Evolutionary conservation across 2,329 filamentous ascomycete genomes (phyloP).

Genomic region (Neonectria faginata): DNA sequence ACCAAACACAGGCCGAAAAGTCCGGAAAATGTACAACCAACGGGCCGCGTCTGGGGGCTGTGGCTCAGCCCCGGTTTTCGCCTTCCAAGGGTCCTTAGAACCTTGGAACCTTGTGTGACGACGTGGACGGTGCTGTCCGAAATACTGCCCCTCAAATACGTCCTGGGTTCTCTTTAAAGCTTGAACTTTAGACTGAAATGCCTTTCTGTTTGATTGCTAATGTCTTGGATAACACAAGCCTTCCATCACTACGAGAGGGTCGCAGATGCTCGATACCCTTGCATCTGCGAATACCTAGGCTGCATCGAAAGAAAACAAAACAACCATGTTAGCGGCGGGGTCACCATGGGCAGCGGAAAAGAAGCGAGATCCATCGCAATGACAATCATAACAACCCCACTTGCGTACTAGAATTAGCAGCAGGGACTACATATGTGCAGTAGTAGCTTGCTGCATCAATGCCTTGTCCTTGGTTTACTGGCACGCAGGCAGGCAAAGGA

Average conservation of each 20-base stretch:
- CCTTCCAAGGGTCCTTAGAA: not conserved
- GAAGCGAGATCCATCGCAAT: conserved; percentile 1
- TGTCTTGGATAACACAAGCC: not conserved
- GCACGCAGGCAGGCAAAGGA: not conserved
- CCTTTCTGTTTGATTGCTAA: conserved; percentile 3
- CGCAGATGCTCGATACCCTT: not conserved
- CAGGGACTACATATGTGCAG: not conserved
- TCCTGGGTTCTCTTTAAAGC: not conserved
- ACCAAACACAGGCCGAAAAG: conserved; percentile 6
- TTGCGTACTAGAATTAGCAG: conserved; percentile 22
- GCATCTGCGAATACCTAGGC: not conserved
- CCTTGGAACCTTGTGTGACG: not conserved
- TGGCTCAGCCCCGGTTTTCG: conserved; percentile 42
- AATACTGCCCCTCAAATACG: not conserved
- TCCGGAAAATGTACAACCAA: conserved; percentile 17
- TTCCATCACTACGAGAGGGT: not conserved
- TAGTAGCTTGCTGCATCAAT: not conserved
- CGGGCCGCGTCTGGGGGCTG: conserved; percentile 40
- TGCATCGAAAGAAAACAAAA: conserved; percentile 21
- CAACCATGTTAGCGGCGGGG: conserved; percentile 21
- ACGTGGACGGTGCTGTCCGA: not conserved
- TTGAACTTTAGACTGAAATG: not conserved
- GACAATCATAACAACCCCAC: conserved; percentile 14
- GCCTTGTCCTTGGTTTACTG: conserved; percentile 15
- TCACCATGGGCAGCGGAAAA: conserved; percentile 21